Evolutionary conservation across 192 early-diverging fungal species (phyloP).

Genomic region (Globomyces pollinis-pini): DNA sequence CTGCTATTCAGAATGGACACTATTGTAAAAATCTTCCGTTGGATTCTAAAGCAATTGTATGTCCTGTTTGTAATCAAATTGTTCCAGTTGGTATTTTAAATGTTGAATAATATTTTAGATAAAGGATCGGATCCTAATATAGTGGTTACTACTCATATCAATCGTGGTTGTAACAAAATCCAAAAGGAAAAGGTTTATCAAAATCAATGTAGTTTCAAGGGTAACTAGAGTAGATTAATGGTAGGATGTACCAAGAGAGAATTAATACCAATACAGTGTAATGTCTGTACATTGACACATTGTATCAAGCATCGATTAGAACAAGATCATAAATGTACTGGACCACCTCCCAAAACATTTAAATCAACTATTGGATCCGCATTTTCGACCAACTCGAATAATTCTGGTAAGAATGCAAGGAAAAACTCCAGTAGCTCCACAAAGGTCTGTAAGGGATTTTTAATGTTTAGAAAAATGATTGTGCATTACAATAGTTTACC

Average conservation of each 20-base stretch:
- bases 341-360: too few relatives aligned
- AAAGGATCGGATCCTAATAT: slow-evolving; percentile 68
- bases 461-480: too few relatives aligned
- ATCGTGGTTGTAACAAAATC: slow-evolving; percentile 44
- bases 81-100: too few relatives aligned
- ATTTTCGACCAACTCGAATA: too few relatives aligned
- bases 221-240: too few relatives aligned
- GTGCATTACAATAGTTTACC: too few relatives aligned
- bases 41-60: slow-evolving; percentile 49
- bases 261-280: slow-evolving; percentile 60
- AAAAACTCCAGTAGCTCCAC: too few relatives aligned
- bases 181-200: slow-evolving; percentile 43
- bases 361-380: neutral
- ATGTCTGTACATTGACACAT: slow-evolving; percentile 52
- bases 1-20: too few relatives aligned
- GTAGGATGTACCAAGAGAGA: slow-evolving; percentile 59
- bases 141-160: slow-evolving; percentile 60
- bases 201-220: slow-evolving; percentile 42
- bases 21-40: neutral
- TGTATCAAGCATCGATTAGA: slow-evolving; percentile 78
- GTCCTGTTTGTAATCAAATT: slow-evolving; percentile 62
- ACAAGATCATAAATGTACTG: slow-evolving; percentile 60
- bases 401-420: too few relatives aligned
- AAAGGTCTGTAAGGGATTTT: too few relatives aligned
- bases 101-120: too few relatives aligned